Base-by-base conservation (phyloP, 2,329 filamentous ascomycete genomes). In the Pezicula carpinea region DNA sequence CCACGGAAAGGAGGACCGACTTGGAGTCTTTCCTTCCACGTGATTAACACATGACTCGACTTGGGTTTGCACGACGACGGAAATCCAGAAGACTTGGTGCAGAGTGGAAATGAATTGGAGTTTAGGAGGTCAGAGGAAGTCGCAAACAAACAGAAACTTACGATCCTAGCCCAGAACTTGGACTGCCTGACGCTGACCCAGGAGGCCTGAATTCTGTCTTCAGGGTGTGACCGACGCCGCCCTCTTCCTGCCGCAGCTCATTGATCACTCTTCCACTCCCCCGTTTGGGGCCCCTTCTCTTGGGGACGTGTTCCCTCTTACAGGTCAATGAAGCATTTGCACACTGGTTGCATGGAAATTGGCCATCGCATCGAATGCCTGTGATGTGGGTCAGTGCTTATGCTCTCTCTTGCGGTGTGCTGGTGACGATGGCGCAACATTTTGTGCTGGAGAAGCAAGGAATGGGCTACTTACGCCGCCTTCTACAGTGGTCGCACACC, bases 281-380 rank as follows among this genome's bases (percentile, higher is more conserved):
- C 22, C 77, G 76, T 58, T 83, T 84, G 11, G 80, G 80, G 2
- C 80, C 80, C 55, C 82, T 77, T 64, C 82, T 82, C 62, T 80
- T 77, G 13, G 80, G 80, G 36, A 83, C 74, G 57, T 81, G 78
- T 57, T 83, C 80, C 61, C 80, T 79, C 53, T 79, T 83, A 67
- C 80, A 83, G n/a, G 68, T 72, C 50, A 83, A 70, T 19, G 76
- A 73, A 23, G 79, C 77, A 48, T 75, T 74, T 44, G 72, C 64
- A 62, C 80, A 83, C 59, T 82, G 81, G 63, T 79, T 77, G 67
- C 80, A 83, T 4, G 79, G 76, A 41, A 66, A 68, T 43, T 65
- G 57, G 43, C 70, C 70, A 56, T 73, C 70, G 55, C 71, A 73
- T 43, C 69, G 64, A 31, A 73, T 72, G 53, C 70, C 70, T 73